Evolutionary conservation across 257 asterid species (phyloP), one percentile per base, ranked within the genome.

Genomic region (Salvia splendens): DNA sequence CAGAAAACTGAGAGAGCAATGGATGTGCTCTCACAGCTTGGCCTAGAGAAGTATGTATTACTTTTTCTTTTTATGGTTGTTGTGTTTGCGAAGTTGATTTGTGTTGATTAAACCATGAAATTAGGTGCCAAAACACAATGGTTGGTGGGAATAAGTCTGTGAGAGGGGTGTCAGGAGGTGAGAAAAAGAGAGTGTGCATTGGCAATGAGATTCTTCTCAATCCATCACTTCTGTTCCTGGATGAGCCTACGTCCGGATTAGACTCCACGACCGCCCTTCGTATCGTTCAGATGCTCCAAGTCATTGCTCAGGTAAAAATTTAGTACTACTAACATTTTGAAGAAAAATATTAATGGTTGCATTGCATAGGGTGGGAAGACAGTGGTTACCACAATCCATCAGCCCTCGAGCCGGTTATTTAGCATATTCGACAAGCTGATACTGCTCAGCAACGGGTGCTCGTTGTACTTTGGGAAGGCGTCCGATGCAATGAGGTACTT

Each of bases 141-240:
- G 68, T 81, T 15, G 86, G 83, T 30, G 83, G 86, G 64, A 33
- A 33, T 33, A 58, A 71, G n/a, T 72, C 68, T 62, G 79, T 81
- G 71, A 75, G 79, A 57, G 86, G 79, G 38, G 74, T 78, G 7
- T 81, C 86, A 4, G 86, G 86, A 56, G 86, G 83, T 2, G 83
- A 81, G 54, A 68, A 80, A 12, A 78, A 75, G 58, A 68, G 86
- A 64, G 83, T 78, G 1, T 71, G 83, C 73, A 81, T 81, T 6
- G 80, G 81, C 41, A 81, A 72, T 47, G 85, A 75, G 43, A 78
- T 81, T 30, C 68, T 81, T 30, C 77, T 74, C 10, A 65, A 81
- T 20, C 83, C 86, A 12, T 78, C 86, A 8, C 79, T 81, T 60
- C 63, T 81, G 6, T 78, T 81, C 71, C 51, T 81, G 54, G 86